Evolutionary conservation across 805 yeast genomes (phyloP), one percentile per base, ranked within the genome.

Genomic region (Lachancea sp.): DNA sequence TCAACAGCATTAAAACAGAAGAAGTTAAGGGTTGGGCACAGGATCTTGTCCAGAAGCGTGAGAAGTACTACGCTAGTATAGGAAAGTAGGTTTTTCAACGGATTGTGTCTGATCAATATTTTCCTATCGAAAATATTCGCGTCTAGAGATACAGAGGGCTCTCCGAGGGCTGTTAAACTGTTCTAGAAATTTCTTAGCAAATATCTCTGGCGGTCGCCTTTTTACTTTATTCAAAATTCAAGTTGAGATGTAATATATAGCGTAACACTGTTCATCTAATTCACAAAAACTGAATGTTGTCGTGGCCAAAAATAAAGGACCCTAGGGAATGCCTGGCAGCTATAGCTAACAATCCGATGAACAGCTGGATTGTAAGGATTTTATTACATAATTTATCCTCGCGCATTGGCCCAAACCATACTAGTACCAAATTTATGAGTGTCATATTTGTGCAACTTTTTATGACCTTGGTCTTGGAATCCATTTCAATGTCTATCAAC

Each of bases 321-420:
- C 95, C 97, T 11, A 87, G 65, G 1, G 87, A 73, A 61, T 92
- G 97, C 60, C 99, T 77, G 8, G 76, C 74, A 1, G 73, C 57
- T 4, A 90, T 68, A 59, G 90, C 85, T 2, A 60, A 20, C 4
- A 85, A 42, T 0, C 97, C 97, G 35, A 81, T 58, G 0, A 60
- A 36, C 33, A 84, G 74, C 59, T 92, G 97, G 11, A 79, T 49
- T 0, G 51, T 51, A 52, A 92, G 55, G 12, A 92, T 70, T 4
- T 72, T 52, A 17, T 64, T 43, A 48, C 97, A 83, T 40, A 92
- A 67, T 17, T 57, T 65, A 56, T 85, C 96, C 61, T 92, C 99
- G 43, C 89, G 71, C 69, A 83, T 59, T 4, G 98, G 97, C 1
- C 98, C 98, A 31, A 81, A 69, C 84, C 88, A 78, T 8, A 90